Conservation (phyloP, 495 filamentous ascomycete species). For the Hypoxylon lienhwacheense region DNA sequence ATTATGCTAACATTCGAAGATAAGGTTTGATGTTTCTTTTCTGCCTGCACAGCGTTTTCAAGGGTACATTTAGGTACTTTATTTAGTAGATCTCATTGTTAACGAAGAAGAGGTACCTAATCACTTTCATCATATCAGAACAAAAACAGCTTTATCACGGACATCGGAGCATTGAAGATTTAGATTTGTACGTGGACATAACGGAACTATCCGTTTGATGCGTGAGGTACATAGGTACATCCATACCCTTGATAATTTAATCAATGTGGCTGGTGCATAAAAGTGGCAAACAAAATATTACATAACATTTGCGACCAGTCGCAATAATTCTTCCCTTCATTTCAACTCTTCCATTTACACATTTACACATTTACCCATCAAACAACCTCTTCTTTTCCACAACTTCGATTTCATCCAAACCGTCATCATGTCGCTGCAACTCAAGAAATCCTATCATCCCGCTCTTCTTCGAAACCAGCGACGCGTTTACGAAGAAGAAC, state of each 20-base stretch:
- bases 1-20: too few relatives aligned
- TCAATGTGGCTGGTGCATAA: neutral
- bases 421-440: constrained; percentile 81
- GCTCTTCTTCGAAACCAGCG: constrained; percentile 78
- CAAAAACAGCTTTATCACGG: too few relatives aligned
- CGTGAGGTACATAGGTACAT: neutral
- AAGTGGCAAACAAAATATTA: neutral
- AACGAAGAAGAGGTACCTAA: too few relatives aligned
- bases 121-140: too few relatives aligned
- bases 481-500: constrained; percentile 82
- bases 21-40: too few relatives aligned
- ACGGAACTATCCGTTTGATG: too few relatives aligned
- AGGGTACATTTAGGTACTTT: too few relatives aligned
- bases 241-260: neutral
- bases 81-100: too few relatives aligned
- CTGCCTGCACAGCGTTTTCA: too few relatives aligned
- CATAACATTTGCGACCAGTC: neutral
- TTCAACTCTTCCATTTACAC: constrained; percentile 13
- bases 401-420: constrained; percentile 22
- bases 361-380: neutral
- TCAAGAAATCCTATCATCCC: constrained; percentile 99
- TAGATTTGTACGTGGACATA: too few relatives aligned
- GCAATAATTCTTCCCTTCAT: neutral
- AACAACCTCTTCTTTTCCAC: constrained; percentile 2
- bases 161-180: too few relatives aligned